Conservation (phyloP, 2,329 filamentous ascomycete genomes). For the Mycogone perniciosa region DNA sequence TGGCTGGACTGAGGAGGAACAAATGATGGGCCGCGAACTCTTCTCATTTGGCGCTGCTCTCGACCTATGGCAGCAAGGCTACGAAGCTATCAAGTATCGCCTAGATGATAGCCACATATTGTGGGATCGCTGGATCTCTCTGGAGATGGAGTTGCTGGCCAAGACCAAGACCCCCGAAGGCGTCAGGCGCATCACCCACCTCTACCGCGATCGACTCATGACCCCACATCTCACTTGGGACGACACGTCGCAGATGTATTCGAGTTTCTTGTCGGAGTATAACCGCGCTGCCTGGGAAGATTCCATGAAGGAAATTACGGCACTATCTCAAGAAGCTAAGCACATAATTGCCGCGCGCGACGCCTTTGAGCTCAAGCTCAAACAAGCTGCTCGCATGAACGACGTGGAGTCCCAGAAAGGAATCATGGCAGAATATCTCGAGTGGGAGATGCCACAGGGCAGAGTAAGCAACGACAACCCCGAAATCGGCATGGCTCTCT, state of each 20-base stretch:
- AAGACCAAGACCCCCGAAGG: constrained; percentile 48
- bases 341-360: constrained; percentile 57
- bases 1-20: constrained; percentile 61
- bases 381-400: constrained; percentile 48
- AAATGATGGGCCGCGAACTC: constrained; percentile 60
- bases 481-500: constrained; percentile 43
- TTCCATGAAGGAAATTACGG: constrained; percentile 63
- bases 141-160: constrained; percentile 62
- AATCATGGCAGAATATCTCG: constrained; percentile 63
- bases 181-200: constrained; percentile 58
- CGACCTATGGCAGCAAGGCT: constrained; percentile 64
- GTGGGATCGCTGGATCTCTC: constrained; percentile 72
- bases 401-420: constrained; percentile 49
- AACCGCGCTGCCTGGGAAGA: constrained; percentile 65
- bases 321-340: constrained; percentile 58
- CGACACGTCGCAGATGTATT: constrained; percentile 67
- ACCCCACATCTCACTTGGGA: constrained; percentile 72
- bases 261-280: constrained; percentile 66
- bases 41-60: constrained; percentile 64
- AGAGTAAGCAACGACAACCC: constrained; percentile 43
- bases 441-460: constrained; percentile 69
- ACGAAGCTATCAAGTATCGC: constrained; percentile 65
- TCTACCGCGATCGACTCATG: constrained; percentile 64
- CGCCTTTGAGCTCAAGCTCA: constrained; percentile 60
- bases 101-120: constrained; percentile 70